A percentile compares a stretch with the other conserved stretches of the same genome.
Evolutionary conservation across 495 filamentous ascomycete genomes (phyloP).

Genomic region (Immersiella caudata): DNA sequence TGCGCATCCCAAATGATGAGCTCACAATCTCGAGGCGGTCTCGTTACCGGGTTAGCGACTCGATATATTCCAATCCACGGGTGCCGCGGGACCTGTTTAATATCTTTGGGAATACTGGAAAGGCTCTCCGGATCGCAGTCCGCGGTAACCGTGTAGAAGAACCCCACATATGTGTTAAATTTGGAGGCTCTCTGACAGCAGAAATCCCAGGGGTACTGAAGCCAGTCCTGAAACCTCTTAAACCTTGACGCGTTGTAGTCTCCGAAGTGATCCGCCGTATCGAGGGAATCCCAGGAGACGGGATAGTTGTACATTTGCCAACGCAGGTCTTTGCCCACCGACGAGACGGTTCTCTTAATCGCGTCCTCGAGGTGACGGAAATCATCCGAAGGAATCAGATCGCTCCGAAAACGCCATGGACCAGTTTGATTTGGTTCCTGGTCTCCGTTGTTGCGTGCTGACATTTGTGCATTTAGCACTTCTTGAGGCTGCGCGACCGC

Average conservation of each 20-base stretch:
- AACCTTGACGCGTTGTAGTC: conserved; percentile 31
- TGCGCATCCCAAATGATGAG: conserved; percentile 53
- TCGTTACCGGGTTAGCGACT: conserved; percentile 33
- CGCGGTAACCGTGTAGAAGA: conserved; percentile 50
- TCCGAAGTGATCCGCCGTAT: conserved; percentile 41
- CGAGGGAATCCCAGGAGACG: conserved; percentile 41
- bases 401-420: not conserved
- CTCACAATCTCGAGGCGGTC: conserved; percentile 32
- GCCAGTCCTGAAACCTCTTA: conserved; percentile 43
- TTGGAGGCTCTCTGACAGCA: not conserved
- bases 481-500: not conserved
- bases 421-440: not conserved
- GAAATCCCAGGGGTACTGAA: conserved; percentile 30
- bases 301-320: conserved; percentile 37
- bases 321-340: not conserved
- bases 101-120: conserved; percentile 17
- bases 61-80: conserved; percentile 49
- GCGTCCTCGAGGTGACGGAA: not conserved
- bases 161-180: conserved; percentile 44
- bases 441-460: not conserved
- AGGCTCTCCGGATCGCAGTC: conserved; percentile 44
- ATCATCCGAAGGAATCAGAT: not conserved
- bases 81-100: conserved; percentile 28
- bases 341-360: not conserved
- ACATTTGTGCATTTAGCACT: too few relatives aligned